phyloP scores from a whole-genome alignment of 2,329 filamentous ascomycete species.

The Gyromitra esculenta region DNA sequence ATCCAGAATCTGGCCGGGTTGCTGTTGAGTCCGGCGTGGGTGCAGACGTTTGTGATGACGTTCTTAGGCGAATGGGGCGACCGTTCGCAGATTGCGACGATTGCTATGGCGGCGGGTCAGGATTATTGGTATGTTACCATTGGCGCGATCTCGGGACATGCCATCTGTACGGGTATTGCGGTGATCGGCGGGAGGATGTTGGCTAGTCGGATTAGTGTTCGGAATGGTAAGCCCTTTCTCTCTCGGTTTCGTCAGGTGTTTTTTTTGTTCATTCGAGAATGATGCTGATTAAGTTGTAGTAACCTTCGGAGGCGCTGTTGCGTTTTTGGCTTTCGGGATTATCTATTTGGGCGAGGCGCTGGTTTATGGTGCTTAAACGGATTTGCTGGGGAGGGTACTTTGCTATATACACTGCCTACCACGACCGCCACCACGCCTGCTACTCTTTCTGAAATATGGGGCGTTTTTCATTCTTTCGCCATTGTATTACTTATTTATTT shows the following conservation, averaged over 20 bases:
- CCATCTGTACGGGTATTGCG: constrained; percentile 87
- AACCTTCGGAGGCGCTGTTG: constrained; percentile 87
- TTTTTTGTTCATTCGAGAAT: too few species aligned
- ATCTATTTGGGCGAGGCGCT: constrained; percentile 89
- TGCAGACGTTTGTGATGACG: constrained; percentile 99
- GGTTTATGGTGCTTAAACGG: constrained; percentile 46
- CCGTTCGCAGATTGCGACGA: constrained; percentile 95
- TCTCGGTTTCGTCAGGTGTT: constrained; percentile 13
- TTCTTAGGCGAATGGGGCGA: constrained; percentile 99
- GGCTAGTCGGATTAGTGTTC: constrained; percentile 91
- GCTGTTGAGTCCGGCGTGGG: constrained; percentile 93
- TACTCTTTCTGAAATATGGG: constrained; percentile 1
- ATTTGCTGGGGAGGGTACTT: background rate
- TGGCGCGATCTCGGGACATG: constrained; percentile 86
- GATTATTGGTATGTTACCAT: constrained; percentile 99
- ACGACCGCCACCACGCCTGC: too few species aligned
- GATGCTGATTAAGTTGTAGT: constrained; percentile 67
- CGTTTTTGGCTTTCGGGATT: constrained; percentile 89
- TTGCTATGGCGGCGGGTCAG: constrained; percentile 97
- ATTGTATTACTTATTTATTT: constrained; percentile 5
- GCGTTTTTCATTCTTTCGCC: constrained; percentile 19
- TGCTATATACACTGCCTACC: background rate
- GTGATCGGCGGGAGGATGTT: constrained; percentile 92
- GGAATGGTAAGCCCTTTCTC: constrained; percentile 74
- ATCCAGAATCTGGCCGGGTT: constrained; percentile 87